Evolutionary conservation across 371 early-diverging fungal species (phyloP).

Genomic region (Mucor lusitanicus): DNA sequence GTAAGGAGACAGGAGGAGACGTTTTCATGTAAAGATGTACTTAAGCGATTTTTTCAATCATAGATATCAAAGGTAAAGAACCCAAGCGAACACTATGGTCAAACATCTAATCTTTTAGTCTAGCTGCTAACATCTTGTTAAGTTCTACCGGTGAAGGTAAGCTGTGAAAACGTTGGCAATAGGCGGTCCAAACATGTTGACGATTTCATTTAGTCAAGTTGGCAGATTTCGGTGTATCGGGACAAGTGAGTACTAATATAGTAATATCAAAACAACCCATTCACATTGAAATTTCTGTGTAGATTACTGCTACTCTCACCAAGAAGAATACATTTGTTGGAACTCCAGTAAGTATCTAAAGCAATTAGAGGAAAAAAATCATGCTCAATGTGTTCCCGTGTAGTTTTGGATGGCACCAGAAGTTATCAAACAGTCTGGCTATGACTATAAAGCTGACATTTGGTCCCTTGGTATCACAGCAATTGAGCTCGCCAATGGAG

Average conservation of each 20-base stretch:
- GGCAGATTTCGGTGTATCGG: conserved; percentile 98
- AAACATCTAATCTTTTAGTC: neutral
- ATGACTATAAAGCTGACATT: conserved; percentile 96
- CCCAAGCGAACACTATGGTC: no score
- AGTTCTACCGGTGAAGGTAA: conserved; percentile 73
- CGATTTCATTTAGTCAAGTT: conserved; percentile 70
- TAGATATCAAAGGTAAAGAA: conserved; percentile 76
- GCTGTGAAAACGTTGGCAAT: neutral
- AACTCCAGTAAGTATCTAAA: conserved; percentile 75
- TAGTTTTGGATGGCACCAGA: conserved; percentile 98
- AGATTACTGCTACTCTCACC: conserved; percentile 89
- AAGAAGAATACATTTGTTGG: conserved; percentile 99
- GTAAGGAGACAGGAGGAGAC: conserved; percentile 28
- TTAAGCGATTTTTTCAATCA: neutral
- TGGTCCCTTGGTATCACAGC: conserved; percentile 99
- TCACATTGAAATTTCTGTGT: conserved; percentile 3
- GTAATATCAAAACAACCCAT: conserved; percentile 21
- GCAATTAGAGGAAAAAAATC: neutral
- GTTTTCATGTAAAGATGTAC: neutral
- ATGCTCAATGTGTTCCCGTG: neutral
- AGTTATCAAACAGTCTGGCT: conserved; percentile 95
- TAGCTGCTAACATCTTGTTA: conserved; percentile 86
- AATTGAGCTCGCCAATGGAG: conserved; percentile 93
- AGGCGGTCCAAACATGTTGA: neutral
- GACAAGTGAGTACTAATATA: conserved; percentile 63